Evolutionary conservation across 352 stramenopile species (phyloP), one percentile per base, ranked within the genome.

Genomic region (Phytophthora niederhauseri): DNA sequence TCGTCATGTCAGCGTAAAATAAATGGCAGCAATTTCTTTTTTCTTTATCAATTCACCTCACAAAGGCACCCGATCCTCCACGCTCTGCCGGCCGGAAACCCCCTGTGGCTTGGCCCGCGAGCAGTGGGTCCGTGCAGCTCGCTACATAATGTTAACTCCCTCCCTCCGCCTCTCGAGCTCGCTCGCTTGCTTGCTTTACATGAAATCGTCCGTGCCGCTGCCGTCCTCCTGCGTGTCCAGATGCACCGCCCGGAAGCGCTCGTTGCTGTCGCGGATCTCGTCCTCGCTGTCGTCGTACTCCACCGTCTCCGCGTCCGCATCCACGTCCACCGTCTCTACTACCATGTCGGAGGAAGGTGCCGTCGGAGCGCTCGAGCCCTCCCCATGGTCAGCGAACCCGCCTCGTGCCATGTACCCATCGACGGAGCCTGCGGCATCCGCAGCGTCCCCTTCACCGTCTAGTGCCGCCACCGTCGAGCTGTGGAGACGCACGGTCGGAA

Each of bases 241-340:
- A 75, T 95, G 89, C 55, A 96, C 89, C 26, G 89, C 89, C 68
- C 91, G 89, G 75, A 96, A 96, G 17, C 89, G 89, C 73, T 96
- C 89, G 59, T 96, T 96, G 77, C 89, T 96, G 70, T 94, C 85
- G 28, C 89, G 85, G 61, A 96, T 95, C 69, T 96, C 89, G 68
- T 96, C 89, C 71, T 96, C 89, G 64, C 89, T 96, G 74, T 96
- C 89, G 53, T 96, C 89, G 64, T 96, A 96, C 66, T 95, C 89
- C 45, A 96, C 86, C 12, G 87, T 96, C 70, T 95, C 87, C 0
- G 85, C 85, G 53, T 96, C 89, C 7, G 85, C 82, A 57, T 95
- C 84, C n/a, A 78, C 77, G 43, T 89, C 79, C 20, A 80, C 74
- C 34, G 70, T 76, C 53, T 88, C 77, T 30, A 77, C 77, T 30